phyloP scores from a whole-genome alignment of 306 rosid species.

The Ormosia emarginata region DNA sequence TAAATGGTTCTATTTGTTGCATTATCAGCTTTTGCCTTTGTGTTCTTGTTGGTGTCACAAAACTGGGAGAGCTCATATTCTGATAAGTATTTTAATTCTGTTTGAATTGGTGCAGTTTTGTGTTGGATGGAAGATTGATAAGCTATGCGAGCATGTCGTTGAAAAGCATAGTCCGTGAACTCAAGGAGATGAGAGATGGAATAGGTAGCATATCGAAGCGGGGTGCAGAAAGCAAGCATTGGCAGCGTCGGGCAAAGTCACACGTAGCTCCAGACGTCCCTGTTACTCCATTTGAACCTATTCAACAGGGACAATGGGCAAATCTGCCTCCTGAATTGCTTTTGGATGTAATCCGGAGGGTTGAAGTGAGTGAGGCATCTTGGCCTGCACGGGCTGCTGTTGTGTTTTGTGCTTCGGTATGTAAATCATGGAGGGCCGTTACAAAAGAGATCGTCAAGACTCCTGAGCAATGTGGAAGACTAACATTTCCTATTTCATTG shows the following conservation, averaged over 20 bases:
- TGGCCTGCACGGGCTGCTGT: slow-evolving; percentile 69
- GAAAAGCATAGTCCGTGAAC: slow-evolving; percentile 58
- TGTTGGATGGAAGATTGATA: slow-evolving; percentile 27
- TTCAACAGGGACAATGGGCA: slow-evolving; percentile 64
- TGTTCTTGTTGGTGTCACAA: background rate
- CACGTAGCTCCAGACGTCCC: slow-evolving; percentile 63
- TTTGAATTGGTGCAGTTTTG: slow-evolving; percentile 23
- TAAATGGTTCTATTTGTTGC: background rate
- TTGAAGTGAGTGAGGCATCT: slow-evolving; percentile 61
- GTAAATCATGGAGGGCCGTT: slow-evolving; percentile 70
- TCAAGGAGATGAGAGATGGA: slow-evolving; percentile 58
- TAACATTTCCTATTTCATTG: slow-evolving; percentile 81
- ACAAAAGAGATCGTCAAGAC: slow-evolving; percentile 57
- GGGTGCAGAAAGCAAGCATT: slow-evolving; percentile 48
- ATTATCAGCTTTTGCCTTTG: background rate
- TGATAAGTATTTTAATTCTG: background rate
- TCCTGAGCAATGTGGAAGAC: slow-evolving; percentile 81
- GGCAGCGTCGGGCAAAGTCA: slow-evolving; percentile 53
- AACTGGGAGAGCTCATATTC: background rate
- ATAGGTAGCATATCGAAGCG: slow-evolving; percentile 55
- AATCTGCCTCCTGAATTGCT: slow-evolving; percentile 75
- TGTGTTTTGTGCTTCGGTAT: slow-evolving; percentile 69
- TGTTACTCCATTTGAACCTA: slow-evolving; percentile 17
- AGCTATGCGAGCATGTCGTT: slow-evolving; percentile 45
- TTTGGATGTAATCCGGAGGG: slow-evolving; percentile 62